Evolutionary conservation across 2,329 filamentous ascomycete species (phyloP).

Genomic region (Ascosphaera acerosa): DNA sequence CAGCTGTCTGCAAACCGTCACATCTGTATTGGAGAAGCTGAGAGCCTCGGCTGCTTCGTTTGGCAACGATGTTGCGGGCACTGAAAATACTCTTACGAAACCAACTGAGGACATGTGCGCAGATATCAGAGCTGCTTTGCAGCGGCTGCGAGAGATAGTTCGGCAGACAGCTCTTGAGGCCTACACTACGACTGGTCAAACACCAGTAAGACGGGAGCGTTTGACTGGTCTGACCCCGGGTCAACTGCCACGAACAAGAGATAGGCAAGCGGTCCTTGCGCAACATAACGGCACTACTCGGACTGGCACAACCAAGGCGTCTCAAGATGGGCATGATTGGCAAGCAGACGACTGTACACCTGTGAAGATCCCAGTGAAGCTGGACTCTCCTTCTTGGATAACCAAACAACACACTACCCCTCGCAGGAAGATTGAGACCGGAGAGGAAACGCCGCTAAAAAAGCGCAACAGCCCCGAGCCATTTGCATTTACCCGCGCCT

Average conservation of each 20-base stretch:
- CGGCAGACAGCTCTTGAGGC: background rate
- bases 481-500: background rate
- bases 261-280: background rate
- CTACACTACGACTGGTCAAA: conserved; percentile 1
- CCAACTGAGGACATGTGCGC: background rate
- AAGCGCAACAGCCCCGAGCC: background rate
- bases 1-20: conserved; percentile 15
- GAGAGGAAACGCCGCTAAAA: background rate
- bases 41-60: background rate
- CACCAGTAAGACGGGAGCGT: background rate
- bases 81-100: background rate
- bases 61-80: background rate
- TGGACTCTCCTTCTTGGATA: background rate
- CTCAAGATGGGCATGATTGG: background rate
- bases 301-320: background rate
- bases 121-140: background rate
- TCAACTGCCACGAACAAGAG: background rate
- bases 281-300: background rate
- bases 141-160: background rate
- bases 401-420: background rate
- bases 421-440: background rate
- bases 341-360: conserved; percentile 1
- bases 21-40: background rate
- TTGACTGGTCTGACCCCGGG: background rate
- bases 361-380: conserved; percentile 1